Evolutionary conservation across 306 rosid genomes (phyloP), one percentile per base, ranked within the genome.

Genomic region (Boehmeria nivea): DNA sequence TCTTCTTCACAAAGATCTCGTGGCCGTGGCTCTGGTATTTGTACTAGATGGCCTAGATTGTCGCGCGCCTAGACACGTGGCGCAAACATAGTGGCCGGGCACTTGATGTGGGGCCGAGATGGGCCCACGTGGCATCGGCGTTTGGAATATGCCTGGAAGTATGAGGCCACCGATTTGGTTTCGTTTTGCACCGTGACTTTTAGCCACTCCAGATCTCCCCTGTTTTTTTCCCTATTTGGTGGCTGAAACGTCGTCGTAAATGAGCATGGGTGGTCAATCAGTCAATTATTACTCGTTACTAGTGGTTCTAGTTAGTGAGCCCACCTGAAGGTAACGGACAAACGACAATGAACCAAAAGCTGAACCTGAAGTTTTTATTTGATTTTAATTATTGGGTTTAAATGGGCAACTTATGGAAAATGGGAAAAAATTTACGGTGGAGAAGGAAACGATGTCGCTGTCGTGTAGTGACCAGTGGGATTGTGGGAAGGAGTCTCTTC

Each of bases 71-170:
- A 10, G 57, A 59, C 57, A 63, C 54, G 74, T 71, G 77, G 50
- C 54, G 37, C 5, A 4, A 11, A 31, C 1, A 0, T 6, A 54
- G 19, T 26, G 21, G 68, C n/a, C 28, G 14, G 6, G 1, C 14
- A 13, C 12, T 19, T 1, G 12, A 24, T 11, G 26, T 7, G 21
- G 6, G n/a, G 8, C 28, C 28, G n/a, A 1, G 8, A 0, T 8
- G 8, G 39, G 65, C 17, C 43, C 43, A 31, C 59, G 59, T 54
- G 59, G 59, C 59, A 33, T 53, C 43, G 26, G 3, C 6, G 27
- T n/a, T 33, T 20, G 16, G 43, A 33, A 18, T 53, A 53, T 53
- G 1, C 59, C 13, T 33, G 3, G 42, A 34, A 51, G 18, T 7
- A 4, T 9, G 27, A 14, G 59, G 43, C 28, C 44, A 54, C 43